phyloP scores from a whole-genome alignment of 2,329 filamentous ascomycete genomes.

The Phyllosticta capitalensis region DNA sequence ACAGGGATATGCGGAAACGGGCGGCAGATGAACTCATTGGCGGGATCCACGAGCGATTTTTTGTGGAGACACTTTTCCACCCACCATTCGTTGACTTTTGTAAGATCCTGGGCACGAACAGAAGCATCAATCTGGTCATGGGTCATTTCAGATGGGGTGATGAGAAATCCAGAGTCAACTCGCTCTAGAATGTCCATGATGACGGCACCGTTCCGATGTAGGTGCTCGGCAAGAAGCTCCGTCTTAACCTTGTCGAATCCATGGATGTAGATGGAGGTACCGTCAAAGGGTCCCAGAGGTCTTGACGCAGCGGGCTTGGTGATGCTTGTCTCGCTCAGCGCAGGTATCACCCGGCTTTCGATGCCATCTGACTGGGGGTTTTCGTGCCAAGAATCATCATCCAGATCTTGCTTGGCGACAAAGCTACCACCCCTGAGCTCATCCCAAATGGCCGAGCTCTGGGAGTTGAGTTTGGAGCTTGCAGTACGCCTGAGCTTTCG shows the following conservation, averaged over 20 bases:
- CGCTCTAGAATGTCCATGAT: constrained; percentile 20
- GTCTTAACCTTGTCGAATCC: constrained; percentile 36
- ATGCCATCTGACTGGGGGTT: constrained; percentile 15
- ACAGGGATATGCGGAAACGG: constrained; percentile 46
- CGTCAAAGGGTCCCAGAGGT: constrained; percentile 22
- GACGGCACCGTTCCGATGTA: constrained; percentile 26
- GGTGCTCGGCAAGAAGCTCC: constrained; percentile 23
- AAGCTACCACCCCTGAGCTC: constrained; percentile 56
- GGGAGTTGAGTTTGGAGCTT: constrained; percentile 70
- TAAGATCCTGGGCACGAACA: constrained; percentile 24
- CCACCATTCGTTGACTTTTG: constrained; percentile 77
- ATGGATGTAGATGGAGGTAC: constrained; percentile 32
- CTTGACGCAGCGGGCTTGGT: not conserved
- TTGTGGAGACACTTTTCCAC: constrained; percentile 78
- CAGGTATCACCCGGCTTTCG: constrained; percentile 12
- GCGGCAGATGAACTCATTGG: constrained; percentile 61
- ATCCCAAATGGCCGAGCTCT: constrained; percentile 80
- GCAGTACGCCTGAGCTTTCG: constrained; percentile 82
- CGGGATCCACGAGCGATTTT: constrained; percentile 61
- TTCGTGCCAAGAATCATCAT: constrained; percentile 25
- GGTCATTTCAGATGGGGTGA: constrained; percentile 38
- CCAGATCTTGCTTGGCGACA: constrained; percentile 17
- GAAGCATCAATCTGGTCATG: constrained; percentile 25
- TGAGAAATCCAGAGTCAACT: constrained; percentile 26
- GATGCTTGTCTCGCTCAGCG: not conserved